phyloP scores from a whole-genome alignment of 2,329 filamentous ascomycete genomes.

The Pseudocercospora fuligena region DNA sequence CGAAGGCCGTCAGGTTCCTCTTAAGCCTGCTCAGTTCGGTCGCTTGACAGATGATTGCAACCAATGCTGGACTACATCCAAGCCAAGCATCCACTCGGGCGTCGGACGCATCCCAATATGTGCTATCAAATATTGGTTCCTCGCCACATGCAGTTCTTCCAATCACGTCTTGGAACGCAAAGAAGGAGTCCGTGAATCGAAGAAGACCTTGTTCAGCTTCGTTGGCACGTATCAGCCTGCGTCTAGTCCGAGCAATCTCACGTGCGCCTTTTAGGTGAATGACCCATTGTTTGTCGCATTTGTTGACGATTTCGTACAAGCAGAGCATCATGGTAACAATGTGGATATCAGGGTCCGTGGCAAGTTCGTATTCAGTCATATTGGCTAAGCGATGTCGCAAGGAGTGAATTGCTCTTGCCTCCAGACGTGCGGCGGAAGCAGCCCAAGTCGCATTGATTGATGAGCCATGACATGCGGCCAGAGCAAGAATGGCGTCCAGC shows the following conservation, averaged over 20 bases:
- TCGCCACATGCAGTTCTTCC: conserved; percentile 7
- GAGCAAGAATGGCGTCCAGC: conserved; percentile 6
- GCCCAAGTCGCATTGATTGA: not conserved
- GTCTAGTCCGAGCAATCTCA: conserved; percentile 8
- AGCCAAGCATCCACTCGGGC: conserved; percentile 3
- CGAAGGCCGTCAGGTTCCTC: not conserved
- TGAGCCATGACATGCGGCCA: conserved; percentile 6
- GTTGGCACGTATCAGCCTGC: not conserved
- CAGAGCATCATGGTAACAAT: conserved; percentile 13
- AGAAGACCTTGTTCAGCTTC: not conserved
- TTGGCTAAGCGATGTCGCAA: not conserved
- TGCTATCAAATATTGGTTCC: conserved; percentile 6
- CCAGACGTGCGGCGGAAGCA: not conserved
- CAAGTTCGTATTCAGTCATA: conserved; percentile 1
- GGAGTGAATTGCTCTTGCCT: not conserved
- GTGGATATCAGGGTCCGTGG: conserved; percentile 8
- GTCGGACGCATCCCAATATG: conserved; percentile 4
- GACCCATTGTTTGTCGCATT: conserved; percentile 7
- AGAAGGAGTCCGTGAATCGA: conserved; percentile 8
- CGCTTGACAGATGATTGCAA: not conserved
- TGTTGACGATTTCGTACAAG: conserved; percentile 13
- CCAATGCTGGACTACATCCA: conserved; percentile 6
- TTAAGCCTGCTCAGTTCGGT: not conserved
- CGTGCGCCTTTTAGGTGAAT: conserved; percentile 11
- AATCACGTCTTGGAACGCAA: conserved; percentile 9